phyloP scores from a whole-genome alignment of 2,329 filamentous ascomycete genomes.

The Penicillium sp. region DNA sequence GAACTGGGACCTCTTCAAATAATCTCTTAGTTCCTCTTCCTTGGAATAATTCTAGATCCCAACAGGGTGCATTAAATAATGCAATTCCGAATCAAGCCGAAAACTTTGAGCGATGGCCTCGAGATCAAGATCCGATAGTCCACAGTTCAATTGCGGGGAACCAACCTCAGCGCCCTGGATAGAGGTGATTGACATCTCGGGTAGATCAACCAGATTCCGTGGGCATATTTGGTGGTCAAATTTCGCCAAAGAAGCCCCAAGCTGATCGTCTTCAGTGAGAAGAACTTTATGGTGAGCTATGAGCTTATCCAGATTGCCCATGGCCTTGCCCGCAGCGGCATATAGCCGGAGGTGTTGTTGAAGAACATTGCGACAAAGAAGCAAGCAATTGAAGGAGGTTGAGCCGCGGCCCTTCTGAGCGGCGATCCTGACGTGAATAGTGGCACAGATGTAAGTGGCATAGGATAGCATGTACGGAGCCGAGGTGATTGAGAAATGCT shows the following conservation, averaged over 20 bases:
- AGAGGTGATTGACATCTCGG: not conserved
- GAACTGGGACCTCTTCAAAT: too few relatives aligned
- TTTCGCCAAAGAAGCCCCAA: not conserved
- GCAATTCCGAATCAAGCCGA: constrained; percentile 18
- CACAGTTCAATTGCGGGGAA: constrained; percentile 13
- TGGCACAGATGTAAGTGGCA: constrained; percentile 51
- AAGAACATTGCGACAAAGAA: constrained; percentile 17
- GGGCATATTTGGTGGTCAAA: too few relatives aligned
- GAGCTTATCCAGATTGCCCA: constrained; percentile 17
- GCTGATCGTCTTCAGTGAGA: not conserved
- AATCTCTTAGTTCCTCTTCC: too few relatives aligned
- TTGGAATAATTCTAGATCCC: constrained; percentile 8
- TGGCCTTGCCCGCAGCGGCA: constrained; percentile 20
- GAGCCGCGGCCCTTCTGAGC: constrained; percentile 21
- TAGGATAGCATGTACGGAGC: constrained; percentile 48
- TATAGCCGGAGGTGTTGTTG: constrained; percentile 17
- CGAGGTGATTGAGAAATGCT: constrained; percentile 37
- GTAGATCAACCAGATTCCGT: too few relatives aligned
- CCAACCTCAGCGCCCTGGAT: constrained; percentile 6
- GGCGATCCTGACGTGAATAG: constrained; percentile 49
- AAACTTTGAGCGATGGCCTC: constrained; percentile 25
- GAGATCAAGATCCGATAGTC: constrained; percentile 21
- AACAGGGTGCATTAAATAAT: constrained; percentile 18
- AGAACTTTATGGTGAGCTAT: constrained; percentile 15
- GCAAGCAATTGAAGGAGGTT: constrained; percentile 23